Conservation (phyloP, 2,329 filamentous ascomycete species). For the Cladosporium sp. region DNA sequence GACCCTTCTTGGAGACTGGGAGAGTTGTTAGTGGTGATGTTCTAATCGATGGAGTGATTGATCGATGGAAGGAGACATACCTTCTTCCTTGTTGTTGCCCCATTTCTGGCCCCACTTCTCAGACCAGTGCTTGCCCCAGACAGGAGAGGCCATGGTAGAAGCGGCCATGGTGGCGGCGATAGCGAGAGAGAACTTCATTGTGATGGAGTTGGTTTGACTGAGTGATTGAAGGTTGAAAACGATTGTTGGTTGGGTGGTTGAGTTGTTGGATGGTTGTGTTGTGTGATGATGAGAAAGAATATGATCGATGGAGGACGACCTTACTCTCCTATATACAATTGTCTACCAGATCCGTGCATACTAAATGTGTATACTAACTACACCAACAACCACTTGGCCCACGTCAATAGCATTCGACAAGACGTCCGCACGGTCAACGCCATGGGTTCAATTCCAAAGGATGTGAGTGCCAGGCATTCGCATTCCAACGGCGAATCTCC, state of each 20-base stretch:
- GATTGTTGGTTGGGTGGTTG: background rate
- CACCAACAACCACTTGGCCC: background rate
- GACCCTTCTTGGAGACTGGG: background rate
- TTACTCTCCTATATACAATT: constrained; percentile 1
- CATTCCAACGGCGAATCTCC: background rate
- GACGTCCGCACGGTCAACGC: background rate
- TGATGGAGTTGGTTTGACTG: constrained; percentile 1
- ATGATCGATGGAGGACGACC: background rate
- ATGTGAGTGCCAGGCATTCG: background rate
- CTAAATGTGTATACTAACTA: background rate
- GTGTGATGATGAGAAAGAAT: background rate
- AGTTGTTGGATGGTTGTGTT: background rate
- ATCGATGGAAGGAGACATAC: background rate
- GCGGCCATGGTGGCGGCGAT: constrained; percentile 15
- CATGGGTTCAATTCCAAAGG: constrained; percentile 13
- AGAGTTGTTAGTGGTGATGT: background rate
- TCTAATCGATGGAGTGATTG: background rate
- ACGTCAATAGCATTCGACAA: constrained; percentile 10
- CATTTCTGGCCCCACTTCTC: constrained; percentile 8
- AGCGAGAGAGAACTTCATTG: constrained; percentile 16
- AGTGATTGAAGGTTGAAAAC: background rate
- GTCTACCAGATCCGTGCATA: constrained; percentile 6
- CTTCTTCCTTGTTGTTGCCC: constrained; percentile 5
- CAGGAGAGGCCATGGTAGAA: constrained; percentile 12
- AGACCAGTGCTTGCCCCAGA: constrained; percentile 8